Evolutionary conservation across 768 basidiomycete genomes (phyloP).

Genomic region (Panellus pusillus): DNA sequence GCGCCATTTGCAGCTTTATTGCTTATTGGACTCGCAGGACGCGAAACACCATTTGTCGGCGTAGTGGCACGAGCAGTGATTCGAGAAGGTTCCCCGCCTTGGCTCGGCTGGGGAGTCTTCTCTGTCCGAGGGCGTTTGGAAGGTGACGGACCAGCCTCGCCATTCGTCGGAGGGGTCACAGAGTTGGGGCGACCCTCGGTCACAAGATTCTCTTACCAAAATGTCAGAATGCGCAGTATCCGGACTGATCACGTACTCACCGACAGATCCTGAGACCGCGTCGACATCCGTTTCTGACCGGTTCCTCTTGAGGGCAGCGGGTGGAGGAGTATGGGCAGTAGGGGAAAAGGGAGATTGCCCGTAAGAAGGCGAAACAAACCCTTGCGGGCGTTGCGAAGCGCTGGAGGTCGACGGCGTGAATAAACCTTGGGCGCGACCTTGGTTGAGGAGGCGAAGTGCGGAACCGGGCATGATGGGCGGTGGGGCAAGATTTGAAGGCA

Average conservation of each 20-base stretch:
- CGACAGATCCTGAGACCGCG: constrained; percentile 26
- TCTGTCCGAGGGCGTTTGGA: constrained; percentile 73
- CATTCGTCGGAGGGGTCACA: constrained; percentile 46
- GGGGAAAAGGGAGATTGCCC: constrained; percentile 49
- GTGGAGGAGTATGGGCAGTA: constrained; percentile 53
- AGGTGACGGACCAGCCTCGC: constrained; percentile 66
- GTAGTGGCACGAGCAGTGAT: constrained; percentile 28
- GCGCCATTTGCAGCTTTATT: constrained; percentile 40
- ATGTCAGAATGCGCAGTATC: constrained; percentile 20
- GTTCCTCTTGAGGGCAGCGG: constrained; percentile 56
- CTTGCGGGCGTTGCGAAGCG: constrained; percentile 43
- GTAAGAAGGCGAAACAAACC: constrained; percentile 55
- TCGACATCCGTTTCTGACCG: constrained; percentile 70
- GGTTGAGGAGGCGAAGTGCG: constrained; percentile 78
- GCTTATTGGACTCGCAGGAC: constrained; percentile 47
- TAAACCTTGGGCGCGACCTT: constrained; percentile 83
- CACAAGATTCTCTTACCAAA: constrained; percentile 43
- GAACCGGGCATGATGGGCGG: constrained; percentile 87
- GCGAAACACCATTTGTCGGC: constrained; percentile 46
- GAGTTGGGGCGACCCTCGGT: constrained; percentile 55
- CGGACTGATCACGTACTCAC: constrained; percentile 10
- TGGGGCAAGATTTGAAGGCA: constrained; percentile 66
- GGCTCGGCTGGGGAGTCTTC: constrained; percentile 35
- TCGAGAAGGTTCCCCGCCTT: constrained; percentile 33
- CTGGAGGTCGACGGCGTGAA: constrained; percentile 83